Evolutionary conservation across 768 basidiomycete species (phyloP), one percentile per base, ranked within the genome.

Genomic region (Tylopilus sp.): DNA sequence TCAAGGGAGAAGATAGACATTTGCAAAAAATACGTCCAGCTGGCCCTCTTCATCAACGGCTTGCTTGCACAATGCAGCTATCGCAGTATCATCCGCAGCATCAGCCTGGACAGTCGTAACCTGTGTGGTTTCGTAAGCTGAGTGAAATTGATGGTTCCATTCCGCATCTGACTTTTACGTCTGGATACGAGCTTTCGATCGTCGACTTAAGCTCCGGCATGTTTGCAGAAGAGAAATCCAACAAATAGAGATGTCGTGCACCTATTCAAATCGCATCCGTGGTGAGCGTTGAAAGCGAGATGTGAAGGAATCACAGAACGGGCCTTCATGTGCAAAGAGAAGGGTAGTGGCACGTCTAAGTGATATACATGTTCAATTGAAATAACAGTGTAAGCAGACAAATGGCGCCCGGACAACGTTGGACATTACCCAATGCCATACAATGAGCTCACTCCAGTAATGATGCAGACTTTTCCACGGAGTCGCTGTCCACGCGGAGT

Each of bases 21-120:
- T 97, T 30, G 95, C 95, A 66, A 94, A 98, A 77, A 97, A 97
- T 57, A 95, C 85, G 60, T 98, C 95, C 13, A 98, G 76, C 54
- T 83, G 79, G 10, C 93, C 92, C 65, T 95, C 86, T 55, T 97
- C 92, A 38, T 79, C 71, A 29, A 92, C 63, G 3, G 88, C 91
- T 52, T 76, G 83, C 52, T 85, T 73, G 67, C 93, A 92, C 2
- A 93, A 67, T 7, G 70, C 72, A 21, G 80, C 75, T 51, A 97
- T 85, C 11, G 85, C 79, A 13, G 70, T 60, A 48, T 92, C 86
- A 63, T 92, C 84, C 19, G 92, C 85, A 14, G 93, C 94, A 66
- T 98, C 95, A 14, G 82, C 93, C 64, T 85, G 81, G 30, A 87
- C 62, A 12, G 76, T 79, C 2, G 89, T 89, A n/a, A 85, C 85